Base-by-base conservation (phyloP, 192 early-diverging fungal species). In the Coemansia sp. region DNA sequence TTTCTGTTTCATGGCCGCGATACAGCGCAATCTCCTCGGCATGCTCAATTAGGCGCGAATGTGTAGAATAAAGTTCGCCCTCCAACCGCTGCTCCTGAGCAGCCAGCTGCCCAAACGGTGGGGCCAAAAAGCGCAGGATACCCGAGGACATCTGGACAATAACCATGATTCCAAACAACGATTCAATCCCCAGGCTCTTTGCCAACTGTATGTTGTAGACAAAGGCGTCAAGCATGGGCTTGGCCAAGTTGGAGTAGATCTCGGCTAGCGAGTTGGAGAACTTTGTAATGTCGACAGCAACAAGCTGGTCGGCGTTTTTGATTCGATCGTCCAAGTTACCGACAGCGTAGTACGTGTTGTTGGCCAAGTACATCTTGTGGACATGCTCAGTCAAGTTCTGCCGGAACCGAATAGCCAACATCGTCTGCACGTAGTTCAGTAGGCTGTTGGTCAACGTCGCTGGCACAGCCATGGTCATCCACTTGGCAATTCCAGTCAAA, bases 391-490 rank as follows among this genome's bases (percentile, higher is more conserved):
- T 99, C 43, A 99, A 86, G 60, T 90, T 90, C 37, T 90, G 91
- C 26, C 92, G 86, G 86, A 94, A 92, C 46, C 87, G 86, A 55
- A 94, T 85, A 2, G 90, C 85, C 26, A 94, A 82, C 77, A 87
- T 88, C 59, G 84, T 89, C 67, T 92, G 91, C 76, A 92, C 77
- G 62, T 87, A 92, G 39, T 85, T 86, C 62, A 94, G 81, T 88
- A 96, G 90, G 72, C 88, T 90, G 82, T 98, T 98, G 60, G 96
- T 96, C 79, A 95, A 93, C 45, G 96, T 98, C 10, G 95, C 96
- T 6, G 96, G 96, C 28, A 99, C 85, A 13, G 95, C 94, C 55
- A 97, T 88, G 18, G 81, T 85, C 92, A 96, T 95, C 94, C 94
- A 97, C 82, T 88, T 92, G 38, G 89, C 82, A 48, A 99, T 89